Base-by-base conservation (phyloP, 2,329 filamentous ascomycete genomes). In the Bimuria novae-zelandiae region DNA sequence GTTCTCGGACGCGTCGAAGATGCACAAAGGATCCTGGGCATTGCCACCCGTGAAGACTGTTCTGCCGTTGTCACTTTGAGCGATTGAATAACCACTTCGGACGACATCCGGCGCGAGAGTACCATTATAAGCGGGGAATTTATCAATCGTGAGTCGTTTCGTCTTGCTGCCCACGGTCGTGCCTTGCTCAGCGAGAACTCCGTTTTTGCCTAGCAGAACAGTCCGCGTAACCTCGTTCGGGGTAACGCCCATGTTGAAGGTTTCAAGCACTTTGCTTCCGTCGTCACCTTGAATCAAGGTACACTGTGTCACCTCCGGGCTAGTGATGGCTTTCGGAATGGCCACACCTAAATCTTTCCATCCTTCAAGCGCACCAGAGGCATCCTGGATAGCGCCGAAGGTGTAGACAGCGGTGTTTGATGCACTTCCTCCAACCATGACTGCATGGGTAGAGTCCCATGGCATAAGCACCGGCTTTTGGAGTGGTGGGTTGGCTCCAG, bases 111-210 rank as follows among this genome's bases (percentile, higher is more conserved):
- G 89, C 0, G 89, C 92, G 36, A 87, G 74, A 0, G 86, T 88
- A 47, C 77, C 80, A 74, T 97, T 92, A 74, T 97, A 97, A 3
- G 79, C 67, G 1, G 92, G 92, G 85, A 90, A 95, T 64, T 86
- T 78, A 19, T 76, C 76, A 22, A 86, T 69, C 0, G 84, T 86
- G 25, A 89, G 77, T 57, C 82, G 74, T 68, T 79, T 83, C 54
- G 65, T 65, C 44, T 76, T 76, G 37, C 59, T 62, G 63, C 76
- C 67, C 79, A 82, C 37, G 72, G 81, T 56, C 67, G 79, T 69
- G 30, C 80, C 81, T 30, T 77, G 75, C n/a, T 69, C 62, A 30
- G 79, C 79, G 10, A 77, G 68, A 12, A 69, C 59, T 14, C 89
- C 89, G 35, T 80, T 78, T 10, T 81, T 80, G 56, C 84, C 82